A percentile compares a stretch with the other conserved stretches of the same genome.
These are phyloP conservation scores for Fusarium concolor DNA, from an alignment of 2,329 filamentous ascomycete genomes.

Conservation along the genomic window DNA sequence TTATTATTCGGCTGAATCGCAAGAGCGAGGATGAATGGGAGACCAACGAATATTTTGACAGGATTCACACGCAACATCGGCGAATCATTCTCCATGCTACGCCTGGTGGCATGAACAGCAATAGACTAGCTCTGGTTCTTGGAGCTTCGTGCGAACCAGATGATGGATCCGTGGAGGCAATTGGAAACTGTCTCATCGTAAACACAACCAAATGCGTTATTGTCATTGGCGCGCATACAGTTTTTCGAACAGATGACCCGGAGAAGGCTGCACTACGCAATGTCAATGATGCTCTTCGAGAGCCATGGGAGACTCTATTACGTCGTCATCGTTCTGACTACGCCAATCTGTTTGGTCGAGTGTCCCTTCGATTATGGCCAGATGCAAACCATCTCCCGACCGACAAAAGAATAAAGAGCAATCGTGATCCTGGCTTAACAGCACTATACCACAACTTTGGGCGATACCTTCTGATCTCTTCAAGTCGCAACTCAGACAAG, in stretches of 20 bases:
- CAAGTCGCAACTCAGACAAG: slow-evolving; percentile 36
- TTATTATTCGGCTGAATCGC: slow-evolving; percentile 43
- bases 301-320: slow-evolving; percentile 25
- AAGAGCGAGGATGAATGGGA: slow-evolving; percentile 40
- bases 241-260: slow-evolving; percentile 37
- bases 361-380: slow-evolving; percentile 37
- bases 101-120: slow-evolving; percentile 39
- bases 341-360: slow-evolving; percentile 23
- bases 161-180: slow-evolving; percentile 14
- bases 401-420: slow-evolving; percentile 24
- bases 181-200: slow-evolving; percentile 36
- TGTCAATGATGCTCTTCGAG: slow-evolving; percentile 38
- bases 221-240: slow-evolving; percentile 40
- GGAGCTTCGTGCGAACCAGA: slow-evolving; percentile 10
- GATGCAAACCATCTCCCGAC: slow-evolving; percentile 39
- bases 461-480: slow-evolving; percentile 49
- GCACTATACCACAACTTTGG: slow-evolving; percentile 50
- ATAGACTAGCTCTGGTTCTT: slow-evolving; percentile 30
- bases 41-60: slow-evolving; percentile 44
- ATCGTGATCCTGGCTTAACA: slow-evolving; percentile 44
- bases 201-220: slow-evolving; percentile 25
- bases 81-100: slow-evolving; percentile 38
- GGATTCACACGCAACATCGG: slow-evolving; percentile 31
- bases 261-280: slow-evolving; percentile 36
- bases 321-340: slow-evolving; percentile 39